phyloP scores from a whole-genome alignment of 441 rosid genomes.

The Kokia cookei region DNA sequence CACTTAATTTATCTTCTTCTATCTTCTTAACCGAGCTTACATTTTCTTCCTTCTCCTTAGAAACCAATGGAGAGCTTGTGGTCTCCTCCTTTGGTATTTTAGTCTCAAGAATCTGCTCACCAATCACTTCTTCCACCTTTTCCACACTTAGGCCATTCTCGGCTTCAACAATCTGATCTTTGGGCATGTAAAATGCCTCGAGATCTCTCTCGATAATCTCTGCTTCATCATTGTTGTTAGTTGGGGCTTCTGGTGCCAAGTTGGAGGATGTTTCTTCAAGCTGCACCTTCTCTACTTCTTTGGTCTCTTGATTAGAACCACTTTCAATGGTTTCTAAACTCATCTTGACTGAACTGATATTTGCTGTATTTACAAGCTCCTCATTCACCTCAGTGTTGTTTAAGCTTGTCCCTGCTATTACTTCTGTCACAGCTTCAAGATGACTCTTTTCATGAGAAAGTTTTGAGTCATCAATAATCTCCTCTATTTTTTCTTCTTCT shows the following conservation, averaged over 20 bases:
- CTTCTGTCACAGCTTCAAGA: not conserved
- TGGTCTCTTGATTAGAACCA: not conserved
- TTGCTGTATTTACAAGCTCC: not conserved
- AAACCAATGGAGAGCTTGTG: conserved; percentile 5
- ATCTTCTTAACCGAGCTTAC: not conserved
- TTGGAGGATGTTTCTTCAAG: not conserved
- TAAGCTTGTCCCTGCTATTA: conserved; percentile 7
- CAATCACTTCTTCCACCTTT: conserved; percentile 8
- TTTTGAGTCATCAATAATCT: not conserved
- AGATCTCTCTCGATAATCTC: not conserved
- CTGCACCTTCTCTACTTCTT: not conserved
- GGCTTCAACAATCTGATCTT: not conserved
- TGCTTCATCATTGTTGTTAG: not conserved
- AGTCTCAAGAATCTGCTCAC: not conserved
- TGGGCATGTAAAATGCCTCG: not conserved
- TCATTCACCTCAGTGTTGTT: not conserved
- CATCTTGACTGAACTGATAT: not conserved
- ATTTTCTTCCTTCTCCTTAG: conserved; percentile 5
- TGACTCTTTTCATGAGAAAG: not conserved
- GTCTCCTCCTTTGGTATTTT: conserved; percentile 16
- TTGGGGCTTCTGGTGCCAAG: not conserved
- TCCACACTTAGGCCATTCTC: not conserved
- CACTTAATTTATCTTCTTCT: conserved; percentile 10
- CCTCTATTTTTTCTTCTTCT: conserved; percentile 10
- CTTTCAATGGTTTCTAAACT: not conserved